A percentile compares a stretch with the other conserved stretches of the same genome.
phyloP scores from a whole-genome alignment of 75 land plant species.

The Picea glauca region DNA sequence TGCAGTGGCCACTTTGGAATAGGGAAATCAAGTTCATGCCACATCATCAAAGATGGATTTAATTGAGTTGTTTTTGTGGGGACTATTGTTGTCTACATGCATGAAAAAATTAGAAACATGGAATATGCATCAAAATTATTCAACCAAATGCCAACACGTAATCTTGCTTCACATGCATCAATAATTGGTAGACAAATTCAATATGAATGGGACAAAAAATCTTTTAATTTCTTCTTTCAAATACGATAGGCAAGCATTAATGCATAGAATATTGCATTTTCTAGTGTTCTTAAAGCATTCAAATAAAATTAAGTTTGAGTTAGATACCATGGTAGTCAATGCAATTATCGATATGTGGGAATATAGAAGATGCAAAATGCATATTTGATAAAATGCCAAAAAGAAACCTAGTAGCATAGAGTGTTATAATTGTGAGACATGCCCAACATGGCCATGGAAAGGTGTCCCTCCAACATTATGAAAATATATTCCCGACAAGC shows the following conservation, averaged over 20 bases:
- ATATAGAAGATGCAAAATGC: conserved; percentile 16
- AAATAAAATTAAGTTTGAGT: conserved; percentile 42
- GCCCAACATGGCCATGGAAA: not conserved
- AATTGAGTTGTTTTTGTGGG: conserved; percentile 5
- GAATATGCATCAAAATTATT: conserved; percentile 33
- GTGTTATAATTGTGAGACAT: conserved; percentile 37
- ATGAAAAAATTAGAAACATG: conserved; percentile 4
- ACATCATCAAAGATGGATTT: not conserved
- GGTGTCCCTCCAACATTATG: conserved; percentile 42
- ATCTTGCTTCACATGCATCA: conserved; percentile 44
- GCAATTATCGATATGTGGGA: conserved; percentile 33
- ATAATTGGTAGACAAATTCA: conserved; percentile 31
- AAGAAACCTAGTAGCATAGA: conserved; percentile 44
- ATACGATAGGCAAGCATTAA: conserved; percentile 32
- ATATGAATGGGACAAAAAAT: conserved; percentile 20
- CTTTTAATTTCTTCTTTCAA: conserved; percentile 23
- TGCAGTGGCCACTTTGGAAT: not conserved
- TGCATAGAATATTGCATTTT: conserved; percentile 44
- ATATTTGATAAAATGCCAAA: conserved; percentile 24
- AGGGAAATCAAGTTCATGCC: conserved; percentile 6
- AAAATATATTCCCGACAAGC: conserved; percentile 25
- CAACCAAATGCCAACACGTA: conserved; percentile 34
- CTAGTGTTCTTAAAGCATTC: conserved; percentile 42
- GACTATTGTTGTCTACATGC: not conserved
- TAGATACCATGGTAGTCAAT: conserved; percentile 35